Evolutionary conservation across 371 early-diverging fungal species (phyloP), one percentile per base, ranked within the genome.

Genomic region (Mortierella sp.): DNA sequence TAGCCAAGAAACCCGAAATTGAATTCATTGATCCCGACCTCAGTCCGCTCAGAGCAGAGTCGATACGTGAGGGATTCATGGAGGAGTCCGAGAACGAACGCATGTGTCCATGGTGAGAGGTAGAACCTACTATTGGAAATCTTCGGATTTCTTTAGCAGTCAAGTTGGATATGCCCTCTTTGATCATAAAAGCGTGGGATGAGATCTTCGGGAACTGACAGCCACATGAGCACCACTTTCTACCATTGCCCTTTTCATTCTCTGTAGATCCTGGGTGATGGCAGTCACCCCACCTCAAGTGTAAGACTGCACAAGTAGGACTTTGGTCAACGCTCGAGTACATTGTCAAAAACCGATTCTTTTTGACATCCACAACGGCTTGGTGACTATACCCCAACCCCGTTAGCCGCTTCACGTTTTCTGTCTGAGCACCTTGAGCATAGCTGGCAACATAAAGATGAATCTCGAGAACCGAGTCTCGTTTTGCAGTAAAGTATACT

Each of bases 401-500:
- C 0, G 94, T 92, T 15, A 92, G 59, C 4, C 90, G 84, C n/a
- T 33, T 50, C 1, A 87, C 80, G 5, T 84, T 70, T 4, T 58
- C 71, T 16, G 75, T 58, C 41, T 53, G 50, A 0, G 77, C 67
- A 0, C 69, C 65, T 21, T 69, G 53, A 7, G 76, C 80, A 74
- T 78, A 92, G 28, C 85, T 78, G 3, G 85, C 72, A 1, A 90
- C 93, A 77, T 93, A 95, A 11, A 95, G 84, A 64, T 94, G 94
- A 0, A 85, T 68, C 71, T 94, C 94, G 2, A 93, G 70, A 1
- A 92, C 91, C 0, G 89, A 87, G 52, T 94, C 93, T 33, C 83
- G 80, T 57, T 90, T 92, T 5, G 89, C 95, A 28, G 84, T 87
- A 65, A 94, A 94, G 72, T 92, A 95, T 11, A 94, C 92, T 4